Conservation (phyloP, 2,329 filamentous ascomycete genomes). For the Sarocladiaceae sp. region DNA sequence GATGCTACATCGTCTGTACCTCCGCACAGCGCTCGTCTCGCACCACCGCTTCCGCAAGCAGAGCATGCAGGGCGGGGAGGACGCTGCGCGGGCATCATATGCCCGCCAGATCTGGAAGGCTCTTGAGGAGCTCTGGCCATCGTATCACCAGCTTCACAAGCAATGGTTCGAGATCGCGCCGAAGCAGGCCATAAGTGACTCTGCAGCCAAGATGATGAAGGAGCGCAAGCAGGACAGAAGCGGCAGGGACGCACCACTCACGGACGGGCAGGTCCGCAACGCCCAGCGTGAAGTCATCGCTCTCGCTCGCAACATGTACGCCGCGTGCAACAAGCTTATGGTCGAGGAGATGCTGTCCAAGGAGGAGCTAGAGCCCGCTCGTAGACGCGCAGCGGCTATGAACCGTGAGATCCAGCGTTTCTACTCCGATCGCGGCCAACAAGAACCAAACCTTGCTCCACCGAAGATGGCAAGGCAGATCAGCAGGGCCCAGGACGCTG, state of each 20-base stretch:
- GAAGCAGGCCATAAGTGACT: conserved; percentile 8
- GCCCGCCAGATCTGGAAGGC: conserved; percentile 45
- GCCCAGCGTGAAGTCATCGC: conserved; percentile 33
- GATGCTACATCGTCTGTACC: conserved; percentile 36
- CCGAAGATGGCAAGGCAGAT: neutral
- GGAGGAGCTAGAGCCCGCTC: conserved; percentile 26
- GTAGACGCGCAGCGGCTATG: conserved; percentile 25
- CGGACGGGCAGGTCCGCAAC: neutral
- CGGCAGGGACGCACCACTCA: neutral
- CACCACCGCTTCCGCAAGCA: conserved; percentile 31
- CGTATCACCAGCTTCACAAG: conserved; percentile 34
- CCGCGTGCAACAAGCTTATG: conserved; percentile 36
- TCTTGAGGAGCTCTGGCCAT: conserved; percentile 44
- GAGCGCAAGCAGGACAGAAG: conserved; percentile 21
- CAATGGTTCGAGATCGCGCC: conserved; percentile 25
- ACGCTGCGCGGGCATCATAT: conserved; percentile 34
- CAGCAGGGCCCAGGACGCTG: neutral
- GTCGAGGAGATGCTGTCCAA: conserved; percentile 32
- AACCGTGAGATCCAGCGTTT: conserved; percentile 31
- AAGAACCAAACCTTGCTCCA: conserved; percentile 24
- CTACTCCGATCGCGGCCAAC: conserved; percentile 25
- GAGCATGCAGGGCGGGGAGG: conserved; percentile 23
- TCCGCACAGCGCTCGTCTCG: conserved; percentile 47
- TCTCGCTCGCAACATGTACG: conserved; percentile 39
- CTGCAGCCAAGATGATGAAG: conserved; percentile 15